Conservation (phyloP, 148 eudicot species). For the Suaeda aralocaspica region DNA sequence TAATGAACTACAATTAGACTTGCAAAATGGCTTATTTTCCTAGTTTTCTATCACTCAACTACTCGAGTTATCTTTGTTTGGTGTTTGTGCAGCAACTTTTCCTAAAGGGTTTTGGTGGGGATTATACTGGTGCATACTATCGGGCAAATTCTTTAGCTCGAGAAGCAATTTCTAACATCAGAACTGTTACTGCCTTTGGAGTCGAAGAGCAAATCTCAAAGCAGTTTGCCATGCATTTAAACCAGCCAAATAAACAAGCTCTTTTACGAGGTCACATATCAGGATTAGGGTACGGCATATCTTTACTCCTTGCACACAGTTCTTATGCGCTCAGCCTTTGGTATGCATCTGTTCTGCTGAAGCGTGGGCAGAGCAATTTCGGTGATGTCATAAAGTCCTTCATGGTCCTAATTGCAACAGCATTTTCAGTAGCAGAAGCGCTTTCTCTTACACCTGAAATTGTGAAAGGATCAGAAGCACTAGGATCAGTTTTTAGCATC, state of each 20-base stretch:
- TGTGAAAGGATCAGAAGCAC: conserved; percentile 58
- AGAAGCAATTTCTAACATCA: conserved; percentile 64
- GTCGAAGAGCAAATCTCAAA: conserved; percentile 51
- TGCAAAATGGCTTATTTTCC: not conserved
- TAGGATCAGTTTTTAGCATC: conserved; percentile 50
- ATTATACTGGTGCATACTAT: conserved; percentile 41
- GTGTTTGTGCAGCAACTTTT: conserved; percentile 60
- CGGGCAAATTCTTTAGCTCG: conserved; percentile 54
- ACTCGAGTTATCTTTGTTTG: no score
- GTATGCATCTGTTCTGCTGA: conserved; percentile 60
- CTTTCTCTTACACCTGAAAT: conserved; percentile 65
- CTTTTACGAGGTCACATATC: conserved; percentile 59
- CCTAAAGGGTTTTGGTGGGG: conserved; percentile 67
- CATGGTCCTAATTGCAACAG: conserved; percentile 61
- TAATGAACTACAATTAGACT: no score
- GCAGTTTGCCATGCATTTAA: conserved; percentile 36
- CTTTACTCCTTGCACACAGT: conserved; percentile 49
- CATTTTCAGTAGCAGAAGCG: conserved; percentile 63
- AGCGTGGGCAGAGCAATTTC: conserved; percentile 32
- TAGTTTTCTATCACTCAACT: not conserved
- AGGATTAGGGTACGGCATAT: conserved; percentile 56
- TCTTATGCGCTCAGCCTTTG: conserved; percentile 63
- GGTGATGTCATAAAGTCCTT: conserved; percentile 59
- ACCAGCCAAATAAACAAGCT: conserved; percentile 50
- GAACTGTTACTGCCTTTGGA: conserved; percentile 69